Base-by-base conservation (phyloP, 2,329 filamentous ascomycete species). In the Talaromyces sp. region DNA sequence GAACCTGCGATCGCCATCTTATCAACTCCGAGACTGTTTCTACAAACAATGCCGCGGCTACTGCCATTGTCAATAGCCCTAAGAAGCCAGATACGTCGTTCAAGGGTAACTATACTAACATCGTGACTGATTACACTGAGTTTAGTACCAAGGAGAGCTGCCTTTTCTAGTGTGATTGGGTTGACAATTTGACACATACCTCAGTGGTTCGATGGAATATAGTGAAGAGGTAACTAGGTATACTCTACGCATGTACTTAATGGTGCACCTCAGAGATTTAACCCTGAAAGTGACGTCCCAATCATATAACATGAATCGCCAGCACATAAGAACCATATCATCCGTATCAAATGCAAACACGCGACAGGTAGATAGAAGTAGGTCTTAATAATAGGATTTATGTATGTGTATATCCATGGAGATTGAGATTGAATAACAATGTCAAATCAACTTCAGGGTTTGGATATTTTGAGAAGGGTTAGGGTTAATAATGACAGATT, bases 71-170 rank as follows among this genome's bases (percentile, higher is more conserved):
- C 6, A 19, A 52, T 33, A 47, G 37, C 14, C 22, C 41, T 16
- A 60, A n/a, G 11, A 60, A 10, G 14, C 63, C 57, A 2, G 35
- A 60, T 37, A 39, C 43, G 14, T 60, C 63, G 3, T 56, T 65
- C 27, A 60, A 60, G 39, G 45, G 56, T 9, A 60, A 52, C 14
- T 65, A 65, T 39, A 54, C 56, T 22, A 65, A 65, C 16, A 56
- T 65, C 22, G 33, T 65, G 24, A 65, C 54, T 10, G 39, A 60
- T 39, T 52, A 41, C 35, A 22, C 4, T 1, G 56, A 65, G 35
- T 65, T 65, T 16, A 61, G 45, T 47, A 65, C 63, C 16, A 65
- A 47, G 47, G 63, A 60, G 10, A 45, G 27, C 31, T 65, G 63
- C 11, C 19, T n/a, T 22, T 54, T 41, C 48, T 39, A 48, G 10